A percentile compares a stretch with the other conserved stretches of the same genome.
These are phyloP conservation scores for Pyrenophora teres DNA, from an alignment of 2,329 filamentous ascomycete species.

Conservation along the genomic window DNA sequence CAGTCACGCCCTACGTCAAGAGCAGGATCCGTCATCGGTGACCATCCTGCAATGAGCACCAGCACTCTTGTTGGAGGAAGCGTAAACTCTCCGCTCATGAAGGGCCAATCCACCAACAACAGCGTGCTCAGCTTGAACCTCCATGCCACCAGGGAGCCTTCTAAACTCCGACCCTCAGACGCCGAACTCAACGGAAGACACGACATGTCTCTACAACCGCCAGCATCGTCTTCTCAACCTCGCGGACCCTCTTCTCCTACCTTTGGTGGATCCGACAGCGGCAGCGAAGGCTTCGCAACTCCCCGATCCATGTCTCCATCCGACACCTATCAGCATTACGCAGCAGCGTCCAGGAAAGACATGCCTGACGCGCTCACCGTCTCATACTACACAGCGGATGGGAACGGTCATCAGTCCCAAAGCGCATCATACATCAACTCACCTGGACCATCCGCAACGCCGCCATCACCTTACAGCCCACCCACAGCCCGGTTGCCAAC, in stretches of 20 bases:
- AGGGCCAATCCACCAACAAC: constrained; percentile 37
- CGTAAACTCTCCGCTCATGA: constrained; percentile 37
- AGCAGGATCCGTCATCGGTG: constrained; percentile 36
- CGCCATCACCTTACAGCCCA: constrained; percentile 32
- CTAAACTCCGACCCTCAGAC: constrained; percentile 42
- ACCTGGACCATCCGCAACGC: constrained; percentile 28
- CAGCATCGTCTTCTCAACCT: constrained; percentile 37
- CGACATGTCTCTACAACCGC: constrained; percentile 43
- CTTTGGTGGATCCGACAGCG: constrained; percentile 37
- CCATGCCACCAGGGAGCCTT: constrained; percentile 27
- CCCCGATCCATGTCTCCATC: constrained; percentile 33
- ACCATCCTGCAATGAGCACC: constrained; percentile 38
- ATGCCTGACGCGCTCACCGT: constrained; percentile 20
- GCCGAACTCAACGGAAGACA: constrained; percentile 45
- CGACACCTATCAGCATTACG: constrained; percentile 33
- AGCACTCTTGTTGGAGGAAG: constrained; percentile 43
- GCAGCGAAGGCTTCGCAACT: constrained; percentile 28
- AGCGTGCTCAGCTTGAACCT: constrained; percentile 43
- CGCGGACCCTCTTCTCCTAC: constrained; percentile 25
- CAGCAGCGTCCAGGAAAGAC: constrained; percentile 9
- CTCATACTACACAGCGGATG: constrained; percentile 30
- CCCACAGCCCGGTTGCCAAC: constrained; percentile 34
- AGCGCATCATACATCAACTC: constrained; percentile 38
- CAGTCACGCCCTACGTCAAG: constrained; percentile 47
- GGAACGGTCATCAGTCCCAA: constrained; percentile 27